A percentile compares a stretch with the other conserved stretches of the same genome.
These are phyloP conservation scores for Tuber microsphaerosporum DNA, from an alignment of 495 filamentous ascomycete species.

Conservation along the genomic window DNA sequence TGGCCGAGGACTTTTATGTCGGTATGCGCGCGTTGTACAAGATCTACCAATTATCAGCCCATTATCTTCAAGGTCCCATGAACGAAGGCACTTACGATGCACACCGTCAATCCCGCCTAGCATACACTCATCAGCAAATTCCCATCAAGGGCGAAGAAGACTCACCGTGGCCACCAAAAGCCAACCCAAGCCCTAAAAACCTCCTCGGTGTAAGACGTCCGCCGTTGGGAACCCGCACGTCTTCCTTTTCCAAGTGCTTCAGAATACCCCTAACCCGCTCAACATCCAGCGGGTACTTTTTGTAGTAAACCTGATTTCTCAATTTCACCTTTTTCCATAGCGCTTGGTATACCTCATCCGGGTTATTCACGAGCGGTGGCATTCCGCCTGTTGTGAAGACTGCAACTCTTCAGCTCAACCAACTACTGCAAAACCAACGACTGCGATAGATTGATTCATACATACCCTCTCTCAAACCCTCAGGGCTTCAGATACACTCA, in stretches of 20 bases:
- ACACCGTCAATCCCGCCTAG: conserved; percentile 59
- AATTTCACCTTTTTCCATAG: conserved; percentile 60
- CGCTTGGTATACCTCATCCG: conserved; percentile 67
- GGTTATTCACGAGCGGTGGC: conserved; percentile 61
- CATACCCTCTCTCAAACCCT: conserved; percentile 61
- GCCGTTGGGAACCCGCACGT: conserved; percentile 56
- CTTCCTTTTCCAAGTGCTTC: conserved; percentile 53
- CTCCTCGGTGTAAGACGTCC: conserved; percentile 62
- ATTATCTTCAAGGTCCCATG: neutral
- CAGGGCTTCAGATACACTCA: conserved; percentile 47
- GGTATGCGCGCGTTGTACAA: conserved; percentile 58
- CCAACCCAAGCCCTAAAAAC: conserved; percentile 66
- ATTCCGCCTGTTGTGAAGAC: conserved; percentile 78
- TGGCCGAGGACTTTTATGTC: conserved; percentile 67
- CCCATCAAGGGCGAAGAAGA: neutral
- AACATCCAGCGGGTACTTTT: conserved; percentile 79
- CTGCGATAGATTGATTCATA: neutral
- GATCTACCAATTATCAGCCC: conserved; percentile 44
- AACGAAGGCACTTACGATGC: conserved; percentile 48
- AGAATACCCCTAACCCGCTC: conserved; percentile 60
- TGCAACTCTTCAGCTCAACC: conserved; percentile 10
- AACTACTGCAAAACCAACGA: neutral
- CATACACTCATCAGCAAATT: conserved; percentile 24
- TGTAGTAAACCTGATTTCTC: conserved; percentile 70
- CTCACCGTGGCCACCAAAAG: conserved; percentile 68